These are phyloP conservation scores for Tricholoma saponaceum DNA, from an alignment of 768 basidiomycete species.

Conservation along the genomic window DNA sequence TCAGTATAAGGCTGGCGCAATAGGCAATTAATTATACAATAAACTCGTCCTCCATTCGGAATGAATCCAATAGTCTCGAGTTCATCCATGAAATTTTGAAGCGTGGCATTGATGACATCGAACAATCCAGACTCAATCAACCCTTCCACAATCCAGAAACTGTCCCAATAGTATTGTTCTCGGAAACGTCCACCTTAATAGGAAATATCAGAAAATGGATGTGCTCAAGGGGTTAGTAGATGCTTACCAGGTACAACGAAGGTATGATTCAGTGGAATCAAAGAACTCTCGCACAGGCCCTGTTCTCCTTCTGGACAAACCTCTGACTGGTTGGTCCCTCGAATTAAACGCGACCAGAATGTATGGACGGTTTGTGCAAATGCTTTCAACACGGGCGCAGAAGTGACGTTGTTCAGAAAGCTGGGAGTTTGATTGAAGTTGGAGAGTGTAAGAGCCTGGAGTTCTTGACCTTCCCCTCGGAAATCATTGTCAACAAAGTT, in stretches of 20 bases:
- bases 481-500: slow-evolving; percentile 75
- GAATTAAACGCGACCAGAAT: slow-evolving; percentile 79
- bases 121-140: slow-evolving; percentile 78
- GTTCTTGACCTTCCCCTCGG: slow-evolving; percentile 80
- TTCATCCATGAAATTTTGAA: slow-evolving; percentile 96
- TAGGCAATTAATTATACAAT: slow-evolving; percentile 47
- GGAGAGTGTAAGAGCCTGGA: slow-evolving; percentile 56
- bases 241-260: slow-evolving; percentile 83
- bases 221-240: not conserved
- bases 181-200: slow-evolving; percentile 64
- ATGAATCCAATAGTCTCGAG: slow-evolving; percentile 83
- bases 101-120: slow-evolving; percentile 65
- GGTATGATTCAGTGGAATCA: slow-evolving; percentile 89
- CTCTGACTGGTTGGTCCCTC: slow-evolving; percentile 66
- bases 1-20: slow-evolving; percentile 3
- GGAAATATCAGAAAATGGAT: not conserved
- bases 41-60: slow-evolving; percentile 91
- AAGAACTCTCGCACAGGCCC: slow-evolving; percentile 68
- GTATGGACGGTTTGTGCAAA: slow-evolving; percentile 79
- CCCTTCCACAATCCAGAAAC: slow-evolving; percentile 87
- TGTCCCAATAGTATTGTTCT: slow-evolving; percentile 73
- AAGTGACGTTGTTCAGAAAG: slow-evolving; percentile 67
- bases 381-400: slow-evolving; percentile 57
- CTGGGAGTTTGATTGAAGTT: slow-evolving; percentile 61
- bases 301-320: slow-evolving; percentile 50